phyloP scores from a whole-genome alignment of 306 rosid species.

The Fragaria nilgerrensis region DNA sequence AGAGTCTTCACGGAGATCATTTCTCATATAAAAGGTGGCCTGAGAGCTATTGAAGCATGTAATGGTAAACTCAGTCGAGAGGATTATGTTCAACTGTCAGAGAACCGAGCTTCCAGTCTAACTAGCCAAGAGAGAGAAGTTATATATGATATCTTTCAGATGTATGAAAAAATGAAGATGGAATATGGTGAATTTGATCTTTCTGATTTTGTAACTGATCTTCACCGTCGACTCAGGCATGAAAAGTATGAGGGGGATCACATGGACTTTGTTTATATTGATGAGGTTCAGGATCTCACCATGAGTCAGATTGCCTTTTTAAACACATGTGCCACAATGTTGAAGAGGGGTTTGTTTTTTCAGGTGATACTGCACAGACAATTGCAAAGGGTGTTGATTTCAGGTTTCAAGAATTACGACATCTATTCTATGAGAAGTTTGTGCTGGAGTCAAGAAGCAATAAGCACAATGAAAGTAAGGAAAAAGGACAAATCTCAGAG shows the following conservation, averaged over 20 bases:
- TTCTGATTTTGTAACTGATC: constrained; percentile 60
- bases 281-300: constrained; percentile 67
- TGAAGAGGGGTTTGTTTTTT: constrained; percentile 27
- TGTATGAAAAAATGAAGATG: constrained; percentile 63
- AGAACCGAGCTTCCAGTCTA: constrained; percentile 41
- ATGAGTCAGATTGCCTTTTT: constrained; percentile 61
- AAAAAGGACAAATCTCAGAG: constrained; percentile 14
- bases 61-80: constrained; percentile 47
- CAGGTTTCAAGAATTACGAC: constrained; percentile 49
- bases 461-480: not conserved
- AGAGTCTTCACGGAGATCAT: constrained; percentile 63
- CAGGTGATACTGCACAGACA: constrained; percentile 38
- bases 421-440: constrained; percentile 34
- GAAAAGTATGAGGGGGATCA: constrained; percentile 42
- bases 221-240: constrained; percentile 44
- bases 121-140: constrained; percentile 39
- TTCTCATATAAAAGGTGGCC: constrained; percentile 64
- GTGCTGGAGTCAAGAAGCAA: constrained; percentile 10
- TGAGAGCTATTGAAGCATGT: constrained; percentile 27
- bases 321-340: constrained; percentile 32
- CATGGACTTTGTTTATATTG: constrained; percentile 60
- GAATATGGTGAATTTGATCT: constrained; percentile 61
- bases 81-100: constrained; percentile 43
- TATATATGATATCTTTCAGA: constrained; percentile 50
- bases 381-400: constrained; percentile 67